Evolutionary conservation across 139 green algal genomes (phyloP), one percentile per base, ranked within the genome.

Genomic region (Yamagishiella unicocca): DNA sequence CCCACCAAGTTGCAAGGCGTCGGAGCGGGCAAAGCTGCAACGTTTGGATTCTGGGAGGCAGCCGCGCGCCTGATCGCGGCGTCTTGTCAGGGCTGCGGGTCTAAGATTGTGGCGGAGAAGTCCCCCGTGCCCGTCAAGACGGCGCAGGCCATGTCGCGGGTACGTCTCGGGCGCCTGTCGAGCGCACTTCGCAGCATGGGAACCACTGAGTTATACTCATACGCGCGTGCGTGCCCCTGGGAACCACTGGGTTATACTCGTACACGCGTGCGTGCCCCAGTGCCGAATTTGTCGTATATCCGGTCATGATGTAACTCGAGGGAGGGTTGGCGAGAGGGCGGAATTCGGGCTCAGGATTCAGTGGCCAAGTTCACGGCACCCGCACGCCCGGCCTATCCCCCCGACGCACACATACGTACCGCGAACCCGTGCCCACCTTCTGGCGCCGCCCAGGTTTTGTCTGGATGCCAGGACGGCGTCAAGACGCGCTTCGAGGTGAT

Each of bases 81-180:
- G 38, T 70, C 45, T 21, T 87, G 81, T 46, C 66, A 70, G 81
- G 64, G 81, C 31, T 78, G 81, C 46, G 46, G 64, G 2, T 45
- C 81, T 74, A 99, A 99, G 92, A 97, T 99, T 81, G 94, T 99
- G 24, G 97, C 99, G 74, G 97, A 99, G 92, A 99, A 99, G 94
- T 98, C 94, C 19, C 99, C 97, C 9, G 97, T 99, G 64, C 97
- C 97, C 38, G 97, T 99, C 38, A 99, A 99, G 89, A 99, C 97
- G 0, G 97, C 97, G 25, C 96, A 99, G 86, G 97, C 97, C 6
- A 99, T 99, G 82, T 95, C 94, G 25, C 97, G 97, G 94, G 96
- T 95, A 68, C 8, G 81, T 67, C 1, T 40, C 17, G 58, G 27
- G 58, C 19, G 58, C 6, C 6, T 54, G 68, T n/a, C n/a, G n/a